phyloP scores from a whole-genome alignment of 345 rosid species.

The Rhodamnia rubescens region DNA sequence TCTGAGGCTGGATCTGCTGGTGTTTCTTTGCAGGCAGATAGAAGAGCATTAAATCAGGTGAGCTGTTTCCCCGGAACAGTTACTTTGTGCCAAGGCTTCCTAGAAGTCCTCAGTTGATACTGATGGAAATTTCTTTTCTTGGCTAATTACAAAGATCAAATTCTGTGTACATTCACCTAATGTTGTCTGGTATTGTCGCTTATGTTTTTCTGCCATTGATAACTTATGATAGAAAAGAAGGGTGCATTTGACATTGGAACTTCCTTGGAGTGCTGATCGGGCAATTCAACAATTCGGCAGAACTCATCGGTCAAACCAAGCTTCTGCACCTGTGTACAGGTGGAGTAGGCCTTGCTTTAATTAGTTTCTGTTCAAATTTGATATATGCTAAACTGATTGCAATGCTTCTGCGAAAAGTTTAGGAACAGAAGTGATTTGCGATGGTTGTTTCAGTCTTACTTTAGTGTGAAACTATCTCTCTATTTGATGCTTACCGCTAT shows the following conservation, averaged over 20 bases:
- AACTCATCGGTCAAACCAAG: conserved; percentile 97
- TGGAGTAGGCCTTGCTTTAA: conserved; percentile 13
- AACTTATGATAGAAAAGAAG: conserved; percentile 63
- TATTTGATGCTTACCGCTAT: background rate
- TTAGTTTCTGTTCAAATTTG: background rate
- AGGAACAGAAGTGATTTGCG: background rate
- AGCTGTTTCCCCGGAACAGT: background rate
- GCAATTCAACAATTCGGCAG: conserved; percentile 99
- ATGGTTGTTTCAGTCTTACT: background rate
- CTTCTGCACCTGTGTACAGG: conserved; percentile 99
- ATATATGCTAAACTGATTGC: background rate
- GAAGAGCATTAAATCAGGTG: conserved; percentile 90
- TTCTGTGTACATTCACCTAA: background rate
- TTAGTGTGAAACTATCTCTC: background rate
- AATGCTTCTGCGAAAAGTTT: background rate
- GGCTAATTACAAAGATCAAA: background rate
- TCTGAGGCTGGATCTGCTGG: conserved; percentile 99
- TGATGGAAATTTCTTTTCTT: background rate
- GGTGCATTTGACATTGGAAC: conserved; percentile 93
- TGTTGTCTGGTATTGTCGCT: background rate
- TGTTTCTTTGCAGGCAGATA: conserved; percentile 96
- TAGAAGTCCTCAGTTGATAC: background rate
- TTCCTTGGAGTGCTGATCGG: conserved; percentile 99
- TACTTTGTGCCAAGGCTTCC: background rate
- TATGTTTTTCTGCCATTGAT: background rate